Conservation (phyloP, 2,329 filamentous ascomycete genomes). For the Sporothrix phasma region DNA sequence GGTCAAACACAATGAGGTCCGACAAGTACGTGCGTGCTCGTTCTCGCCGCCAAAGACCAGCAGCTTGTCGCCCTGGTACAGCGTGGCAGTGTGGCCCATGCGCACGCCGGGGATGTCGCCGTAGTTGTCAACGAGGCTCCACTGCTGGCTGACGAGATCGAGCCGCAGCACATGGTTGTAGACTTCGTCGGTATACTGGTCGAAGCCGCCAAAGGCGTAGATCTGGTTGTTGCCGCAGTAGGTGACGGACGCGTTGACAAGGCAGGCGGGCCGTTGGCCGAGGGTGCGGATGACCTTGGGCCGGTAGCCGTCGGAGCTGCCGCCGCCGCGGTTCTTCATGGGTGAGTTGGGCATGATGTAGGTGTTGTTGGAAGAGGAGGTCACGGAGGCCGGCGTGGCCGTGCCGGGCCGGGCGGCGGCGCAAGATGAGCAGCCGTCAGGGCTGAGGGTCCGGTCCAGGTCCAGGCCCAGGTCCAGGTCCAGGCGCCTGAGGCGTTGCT, state of each 20-base stretch:
- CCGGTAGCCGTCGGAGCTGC: constrained; percentile 63
- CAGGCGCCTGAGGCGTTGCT: background rate
- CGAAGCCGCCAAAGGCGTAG: constrained; percentile 95
- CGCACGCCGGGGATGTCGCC: constrained; percentile 93
- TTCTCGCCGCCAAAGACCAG: constrained; percentile 97
- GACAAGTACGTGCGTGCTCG: constrained; percentile 91
- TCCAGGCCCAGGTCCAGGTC: background rate
- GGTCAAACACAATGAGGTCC: constrained; percentile 90
- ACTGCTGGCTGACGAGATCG: constrained; percentile 79
- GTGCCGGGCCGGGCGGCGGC: background rate
- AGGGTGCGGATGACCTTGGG: constrained; percentile 73
- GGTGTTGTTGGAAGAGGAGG: constrained; percentile 60
- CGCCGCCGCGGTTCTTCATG: constrained; percentile 50
- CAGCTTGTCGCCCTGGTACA: constrained; percentile 92
- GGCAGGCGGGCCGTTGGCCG: constrained; percentile 76
- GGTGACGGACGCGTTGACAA: constrained; percentile 98
- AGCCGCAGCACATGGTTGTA: constrained; percentile 94
- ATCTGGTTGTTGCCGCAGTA: constrained; percentile 97
- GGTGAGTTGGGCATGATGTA: constrained; percentile 89
- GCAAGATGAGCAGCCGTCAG: background rate
- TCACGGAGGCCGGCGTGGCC: constrained; percentile 36
- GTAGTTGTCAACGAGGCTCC: constrained; percentile 96
- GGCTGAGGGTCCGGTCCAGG: background rate
- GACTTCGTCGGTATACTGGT: constrained; percentile 97
- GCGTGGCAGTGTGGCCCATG: constrained; percentile 93